phyloP scores from a whole-genome alignment of 1,139 yeast species.

The Taphrina sp. region DNA sequence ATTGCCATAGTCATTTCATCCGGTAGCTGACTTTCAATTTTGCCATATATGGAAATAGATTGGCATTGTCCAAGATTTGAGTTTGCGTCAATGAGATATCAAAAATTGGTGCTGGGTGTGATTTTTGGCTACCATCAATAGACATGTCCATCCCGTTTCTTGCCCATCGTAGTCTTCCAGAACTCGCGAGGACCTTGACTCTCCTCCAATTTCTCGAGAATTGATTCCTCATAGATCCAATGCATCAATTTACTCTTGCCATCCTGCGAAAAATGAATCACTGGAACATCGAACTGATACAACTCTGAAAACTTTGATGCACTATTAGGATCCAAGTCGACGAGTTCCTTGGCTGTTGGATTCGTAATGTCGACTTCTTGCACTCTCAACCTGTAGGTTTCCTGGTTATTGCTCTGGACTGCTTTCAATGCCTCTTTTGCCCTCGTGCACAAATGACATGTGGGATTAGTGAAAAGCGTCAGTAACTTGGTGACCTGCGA shows the following conservation, averaged over 20 bases:
- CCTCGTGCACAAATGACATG: constrained; percentile 5
- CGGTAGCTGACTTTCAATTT: too few relatives aligned
- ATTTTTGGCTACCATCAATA: background rate
- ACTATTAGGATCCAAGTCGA: background rate
- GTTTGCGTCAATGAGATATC: too few relatives aligned
- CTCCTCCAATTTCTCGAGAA: constrained; percentile 10
- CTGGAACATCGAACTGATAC: constrained; percentile 21
- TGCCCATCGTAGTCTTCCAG: constrained; percentile 20
- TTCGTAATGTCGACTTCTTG: background rate
- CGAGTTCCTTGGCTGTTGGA: background rate
- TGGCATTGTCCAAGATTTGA: too few relatives aligned
- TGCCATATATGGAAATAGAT: too few relatives aligned
- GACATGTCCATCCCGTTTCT: background rate
- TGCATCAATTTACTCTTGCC: constrained; percentile 25
- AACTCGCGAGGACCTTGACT: background rate
- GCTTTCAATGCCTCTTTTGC: background rate
- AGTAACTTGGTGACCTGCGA: background rate
- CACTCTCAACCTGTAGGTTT: background rate
- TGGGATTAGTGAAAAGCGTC: constrained; percentile 9
- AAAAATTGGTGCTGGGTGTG: too few relatives aligned
- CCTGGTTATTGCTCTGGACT: background rate
- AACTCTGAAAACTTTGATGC: background rate
- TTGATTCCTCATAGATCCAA: constrained; percentile 1
- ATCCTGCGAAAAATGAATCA: constrained; percentile 7
- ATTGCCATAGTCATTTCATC: too few relatives aligned